Conservation (phyloP, 1,139 yeast genomes). For the Sugiyamaella sp. region DNA sequence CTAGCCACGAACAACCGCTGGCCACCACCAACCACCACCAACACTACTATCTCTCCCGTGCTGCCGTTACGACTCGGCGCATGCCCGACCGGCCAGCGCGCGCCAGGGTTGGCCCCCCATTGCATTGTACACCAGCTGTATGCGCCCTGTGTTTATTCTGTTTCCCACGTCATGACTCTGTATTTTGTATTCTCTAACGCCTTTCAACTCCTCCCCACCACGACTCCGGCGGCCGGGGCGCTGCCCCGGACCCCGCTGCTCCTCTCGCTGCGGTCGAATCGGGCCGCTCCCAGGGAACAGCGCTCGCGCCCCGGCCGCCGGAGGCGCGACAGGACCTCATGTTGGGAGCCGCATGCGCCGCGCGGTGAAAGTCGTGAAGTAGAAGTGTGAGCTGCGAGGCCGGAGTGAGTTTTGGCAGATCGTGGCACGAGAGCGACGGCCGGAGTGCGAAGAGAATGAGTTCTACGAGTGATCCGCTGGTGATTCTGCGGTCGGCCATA, state of each 20-base stretch:
- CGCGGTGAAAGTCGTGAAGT: neutral
- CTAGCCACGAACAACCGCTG: conserved; percentile 14
- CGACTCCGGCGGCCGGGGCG: neutral
- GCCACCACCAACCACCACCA: neutral
- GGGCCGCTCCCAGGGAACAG: neutral
- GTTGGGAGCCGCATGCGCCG: conserved; percentile 9
- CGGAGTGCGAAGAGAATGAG: neutral
- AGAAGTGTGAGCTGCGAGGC: neutral
- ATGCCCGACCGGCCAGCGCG: neutral
- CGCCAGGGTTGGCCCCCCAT: neutral
- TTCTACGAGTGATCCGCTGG: conserved; percentile 32
- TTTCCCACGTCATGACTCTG: conserved; percentile 7
- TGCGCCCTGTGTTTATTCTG: neutral
- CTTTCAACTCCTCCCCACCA: neutral
- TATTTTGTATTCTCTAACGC: conserved; percentile 4
- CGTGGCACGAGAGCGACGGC: neutral
- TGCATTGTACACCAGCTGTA: conserved; percentile 7
- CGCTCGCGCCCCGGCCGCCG: conserved; percentile 9
- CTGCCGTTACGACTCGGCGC: neutral
- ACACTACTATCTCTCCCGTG: neutral
- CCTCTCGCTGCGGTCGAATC: neutral
- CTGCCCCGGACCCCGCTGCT: neutral
- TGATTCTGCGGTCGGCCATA: conserved; percentile 36
- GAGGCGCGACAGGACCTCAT: conserved; percentile 2
- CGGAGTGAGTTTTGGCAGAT: neutral